phyloP scores from a whole-genome alignment of 345 rosid species.

The Eucalyptus pumila region DNA sequence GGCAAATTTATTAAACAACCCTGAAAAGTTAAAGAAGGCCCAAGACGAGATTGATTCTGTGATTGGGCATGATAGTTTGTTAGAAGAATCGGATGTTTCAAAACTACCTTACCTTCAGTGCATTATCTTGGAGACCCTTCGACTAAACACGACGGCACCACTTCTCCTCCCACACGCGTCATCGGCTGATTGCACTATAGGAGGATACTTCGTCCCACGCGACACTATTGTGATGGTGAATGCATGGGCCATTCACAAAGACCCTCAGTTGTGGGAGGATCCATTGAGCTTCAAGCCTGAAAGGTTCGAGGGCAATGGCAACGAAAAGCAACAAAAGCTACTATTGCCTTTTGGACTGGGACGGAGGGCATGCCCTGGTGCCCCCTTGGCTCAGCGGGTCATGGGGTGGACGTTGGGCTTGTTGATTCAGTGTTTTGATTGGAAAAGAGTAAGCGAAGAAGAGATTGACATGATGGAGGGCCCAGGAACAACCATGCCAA shows the following conservation, averaged over 20 bases:
- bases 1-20: neutral
- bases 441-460: conserved; percentile 18
- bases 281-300: neutral
- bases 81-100: conserved; percentile 17
- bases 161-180: conserved; percentile 19
- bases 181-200: conserved; percentile 20
- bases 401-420: neutral
- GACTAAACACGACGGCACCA: conserved; percentile 18
- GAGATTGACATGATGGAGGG: conserved; percentile 25
- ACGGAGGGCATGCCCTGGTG: conserved; percentile 43
- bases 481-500: conserved; percentile 22
- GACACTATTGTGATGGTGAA: conserved; percentile 15
- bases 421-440: conserved; percentile 19
- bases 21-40: conserved; percentile 7
- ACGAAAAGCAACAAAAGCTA: conserved; percentile 2
- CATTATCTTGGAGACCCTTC: neutral
- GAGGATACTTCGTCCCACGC: conserved; percentile 23
- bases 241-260: neutral
- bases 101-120: conserved; percentile 28
- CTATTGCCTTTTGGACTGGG: conserved; percentile 31
- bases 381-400: conserved; percentile 16
- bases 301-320: conserved; percentile 12
- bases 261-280: neutral
- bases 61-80: conserved; percentile 6
- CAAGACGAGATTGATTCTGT: conserved; percentile 8